phyloP scores from a whole-genome alignment of 805 yeast species.

The Candida jianshihensis region DNA sequence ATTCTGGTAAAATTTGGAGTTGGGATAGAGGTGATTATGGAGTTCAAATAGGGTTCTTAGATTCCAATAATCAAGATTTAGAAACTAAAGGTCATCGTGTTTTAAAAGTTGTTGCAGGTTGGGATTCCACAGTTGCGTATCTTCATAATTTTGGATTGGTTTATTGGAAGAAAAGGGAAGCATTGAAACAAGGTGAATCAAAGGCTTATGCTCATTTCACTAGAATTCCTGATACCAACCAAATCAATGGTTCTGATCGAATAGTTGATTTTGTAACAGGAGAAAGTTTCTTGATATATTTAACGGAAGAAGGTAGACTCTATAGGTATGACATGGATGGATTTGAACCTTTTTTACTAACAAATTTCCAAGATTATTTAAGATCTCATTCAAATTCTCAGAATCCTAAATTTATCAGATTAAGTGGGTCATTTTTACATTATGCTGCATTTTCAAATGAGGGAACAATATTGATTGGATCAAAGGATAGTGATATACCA shows the following conservation, averaged over 20 bases:
- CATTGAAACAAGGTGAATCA: slow-evolving; percentile 22
- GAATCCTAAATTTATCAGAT: slow-evolving; percentile 35
- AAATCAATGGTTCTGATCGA: slow-evolving; percentile 24
- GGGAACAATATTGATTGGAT: slow-evolving; percentile 24
- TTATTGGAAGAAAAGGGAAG: slow-evolving; percentile 42
- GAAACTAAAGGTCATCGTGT: slow-evolving; percentile 26
- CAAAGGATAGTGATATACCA: slow-evolving; percentile 24
- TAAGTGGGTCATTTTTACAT: slow-evolving; percentile 47
- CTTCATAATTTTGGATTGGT: slow-evolving; percentile 46
- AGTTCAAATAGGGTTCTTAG: slow-evolving; percentile 34
- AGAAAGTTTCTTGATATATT: slow-evolving; percentile 42
- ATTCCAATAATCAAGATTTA: slow-evolving; percentile 19
- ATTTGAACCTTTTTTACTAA: slow-evolving; percentile 18
- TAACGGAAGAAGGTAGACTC: slow-evolving; percentile 36
- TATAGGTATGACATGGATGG: slow-evolving; percentile 18
- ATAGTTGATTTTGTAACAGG: slow-evolving; percentile 52
- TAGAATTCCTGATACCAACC: slow-evolving; percentile 35
- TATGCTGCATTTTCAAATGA: slow-evolving; percentile 51
- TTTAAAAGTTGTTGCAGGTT: slow-evolving; percentile 53
- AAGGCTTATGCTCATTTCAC: slow-evolving; percentile 33
- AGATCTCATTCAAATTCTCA: slow-evolving; percentile 10
- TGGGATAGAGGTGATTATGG: slow-evolving; percentile 54
- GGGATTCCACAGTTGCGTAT: slow-evolving; percentile 51
- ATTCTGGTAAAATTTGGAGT: slow-evolving; percentile 40
- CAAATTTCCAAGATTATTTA: slow-evolving; percentile 28